phyloP scores from a whole-genome alignment of 345 rosid species.

The Hirschfeldia incana region DNA sequence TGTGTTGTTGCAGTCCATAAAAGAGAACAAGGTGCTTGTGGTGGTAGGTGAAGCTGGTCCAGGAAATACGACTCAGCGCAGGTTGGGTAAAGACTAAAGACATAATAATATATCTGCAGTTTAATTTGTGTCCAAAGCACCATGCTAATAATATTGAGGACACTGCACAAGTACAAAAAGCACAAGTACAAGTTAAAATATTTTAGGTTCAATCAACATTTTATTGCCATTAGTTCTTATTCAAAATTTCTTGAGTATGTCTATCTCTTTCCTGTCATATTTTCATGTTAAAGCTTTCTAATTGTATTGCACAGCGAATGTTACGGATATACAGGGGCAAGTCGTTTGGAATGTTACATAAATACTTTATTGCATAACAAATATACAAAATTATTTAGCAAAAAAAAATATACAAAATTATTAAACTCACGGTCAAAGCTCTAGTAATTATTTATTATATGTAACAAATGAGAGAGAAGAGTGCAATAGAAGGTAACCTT shows the following conservation, averaged over 20 bases:
- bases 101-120: background rate
- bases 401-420: too few relatives aligned
- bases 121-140: background rate
- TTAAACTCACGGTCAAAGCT: too few relatives aligned
- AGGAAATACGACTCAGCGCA: constrained; percentile 96
- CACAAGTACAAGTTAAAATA: background rate
- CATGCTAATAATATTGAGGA: background rate
- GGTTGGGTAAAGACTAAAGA: constrained; percentile 45
- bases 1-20: constrained; percentile 84
- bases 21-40: constrained; percentile 87
- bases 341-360: background rate
- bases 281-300: background rate
- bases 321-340: background rate
- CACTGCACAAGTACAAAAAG: background rate
- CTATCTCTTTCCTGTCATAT: background rate
- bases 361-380: background rate
- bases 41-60: constrained; percentile 99
- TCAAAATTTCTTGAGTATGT: background rate
- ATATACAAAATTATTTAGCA: too few relatives aligned
- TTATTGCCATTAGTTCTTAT: background rate
- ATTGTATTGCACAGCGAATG: background rate
- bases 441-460: too few relatives aligned
- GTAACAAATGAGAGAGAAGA: too few relatives aligned
- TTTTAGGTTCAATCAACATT: background rate
- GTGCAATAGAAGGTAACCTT: too few relatives aligned